phyloP scores from a whole-genome alignment of 2,329 filamentous ascomycete species.

The Fusarium verticillioides region DNA sequence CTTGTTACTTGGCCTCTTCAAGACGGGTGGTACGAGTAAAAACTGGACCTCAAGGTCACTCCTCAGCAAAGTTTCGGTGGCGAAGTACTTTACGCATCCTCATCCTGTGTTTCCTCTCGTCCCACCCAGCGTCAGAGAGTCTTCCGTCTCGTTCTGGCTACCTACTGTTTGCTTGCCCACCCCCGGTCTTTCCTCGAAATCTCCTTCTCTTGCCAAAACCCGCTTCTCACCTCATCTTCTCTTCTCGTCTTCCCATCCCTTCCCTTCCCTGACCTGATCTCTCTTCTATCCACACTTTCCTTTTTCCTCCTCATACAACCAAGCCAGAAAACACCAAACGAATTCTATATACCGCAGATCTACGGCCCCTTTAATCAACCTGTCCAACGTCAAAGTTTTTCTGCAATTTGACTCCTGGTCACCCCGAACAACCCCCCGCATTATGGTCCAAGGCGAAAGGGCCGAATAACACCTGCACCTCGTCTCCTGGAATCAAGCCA shows the following conservation, averaged over 20 bases:
- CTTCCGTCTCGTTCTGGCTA: conserved; percentile 14
- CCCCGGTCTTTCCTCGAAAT: conserved; percentile 37
- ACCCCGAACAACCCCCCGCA: conserved; percentile 44
- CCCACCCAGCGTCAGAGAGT: conserved; percentile 7
- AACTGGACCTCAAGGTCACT: conserved; percentile 2
- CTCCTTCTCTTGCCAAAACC: conserved; percentile 36
- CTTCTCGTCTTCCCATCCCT: conserved; percentile 24
- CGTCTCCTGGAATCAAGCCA: conserved; percentile 36
- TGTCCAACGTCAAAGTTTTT: conserved; percentile 2
- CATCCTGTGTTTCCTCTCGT: conserved; percentile 2
- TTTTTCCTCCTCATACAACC: neutral
- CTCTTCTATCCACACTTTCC: conserved; percentile 33
- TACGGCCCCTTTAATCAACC: neutral
- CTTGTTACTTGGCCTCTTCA: conserved; percentile 20
- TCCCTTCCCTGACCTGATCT: conserved; percentile 24
- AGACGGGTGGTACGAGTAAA: conserved; percentile 33
- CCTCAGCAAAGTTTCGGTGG: neutral
- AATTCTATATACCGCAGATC: neutral
- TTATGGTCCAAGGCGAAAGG: conserved; percentile 50
- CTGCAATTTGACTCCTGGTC: conserved; percentile 20
- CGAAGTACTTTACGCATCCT: conserved; percentile 4
- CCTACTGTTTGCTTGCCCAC: conserved; percentile 12
- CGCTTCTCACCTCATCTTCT: conserved; percentile 38
- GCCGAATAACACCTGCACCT: conserved; percentile 52
- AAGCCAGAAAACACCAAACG: conserved; percentile 4